Percentiles rank a stretch among this genome's conserved stretches.
These are phyloP conservation scores for Rhododendron molle DNA, from an alignment of 148 eudicot species.

Conservation along the genomic window DNA sequence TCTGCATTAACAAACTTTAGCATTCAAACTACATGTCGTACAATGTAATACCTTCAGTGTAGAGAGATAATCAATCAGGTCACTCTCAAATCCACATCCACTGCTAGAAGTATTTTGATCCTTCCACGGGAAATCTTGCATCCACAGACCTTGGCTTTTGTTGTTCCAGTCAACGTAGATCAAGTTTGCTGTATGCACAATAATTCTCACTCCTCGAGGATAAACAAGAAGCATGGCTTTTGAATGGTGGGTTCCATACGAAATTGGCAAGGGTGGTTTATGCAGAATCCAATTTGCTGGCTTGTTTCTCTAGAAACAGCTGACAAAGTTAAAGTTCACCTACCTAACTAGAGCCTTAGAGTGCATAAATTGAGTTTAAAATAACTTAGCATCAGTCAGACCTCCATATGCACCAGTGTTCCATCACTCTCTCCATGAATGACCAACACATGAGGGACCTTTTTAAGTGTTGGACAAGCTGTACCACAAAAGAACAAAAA, in stretches of 20 bases:
- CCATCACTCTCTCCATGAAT: slow-evolving; percentile 94
- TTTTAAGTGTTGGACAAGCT: slow-evolving; percentile 84
- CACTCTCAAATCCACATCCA: slow-evolving; percentile 75
- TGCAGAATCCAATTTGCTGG: slow-evolving; percentile 80
- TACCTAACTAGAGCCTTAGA: not conserved
- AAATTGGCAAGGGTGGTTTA: slow-evolving; percentile 89
- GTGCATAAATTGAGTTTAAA: slow-evolving; percentile 14
- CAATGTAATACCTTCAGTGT: slow-evolving; percentile 64
- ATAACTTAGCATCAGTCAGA: slow-evolving; percentile 16
- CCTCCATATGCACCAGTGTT: slow-evolving; percentile 78
- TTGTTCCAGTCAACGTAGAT: slow-evolving; percentile 95
- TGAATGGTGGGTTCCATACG: slow-evolving; percentile 97
- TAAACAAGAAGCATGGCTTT: slow-evolving; percentile 95
- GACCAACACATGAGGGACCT: slow-evolving; percentile 80
- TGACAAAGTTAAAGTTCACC: slow-evolving; percentile 12
- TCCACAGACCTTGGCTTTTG: slow-evolving; percentile 96
- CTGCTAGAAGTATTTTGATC: slow-evolving; percentile 35
- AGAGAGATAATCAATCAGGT: slow-evolving; percentile 67
- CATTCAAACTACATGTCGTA: not conserved
- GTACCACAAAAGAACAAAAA: slow-evolving; percentile 11
- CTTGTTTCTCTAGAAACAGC: slow-evolving; percentile 59
- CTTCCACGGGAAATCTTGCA: slow-evolving; percentile 99
- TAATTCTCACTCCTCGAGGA: slow-evolving; percentile 82
- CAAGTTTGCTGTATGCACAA: slow-evolving; percentile 95
- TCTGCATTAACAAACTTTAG: not conserved